A percentile compares a stretch with the other conserved stretches of the same genome.
Evolutionary conservation across 2,329 filamentous ascomycete species (phyloP).

Genomic region (Penicillium polonicum): DNA sequence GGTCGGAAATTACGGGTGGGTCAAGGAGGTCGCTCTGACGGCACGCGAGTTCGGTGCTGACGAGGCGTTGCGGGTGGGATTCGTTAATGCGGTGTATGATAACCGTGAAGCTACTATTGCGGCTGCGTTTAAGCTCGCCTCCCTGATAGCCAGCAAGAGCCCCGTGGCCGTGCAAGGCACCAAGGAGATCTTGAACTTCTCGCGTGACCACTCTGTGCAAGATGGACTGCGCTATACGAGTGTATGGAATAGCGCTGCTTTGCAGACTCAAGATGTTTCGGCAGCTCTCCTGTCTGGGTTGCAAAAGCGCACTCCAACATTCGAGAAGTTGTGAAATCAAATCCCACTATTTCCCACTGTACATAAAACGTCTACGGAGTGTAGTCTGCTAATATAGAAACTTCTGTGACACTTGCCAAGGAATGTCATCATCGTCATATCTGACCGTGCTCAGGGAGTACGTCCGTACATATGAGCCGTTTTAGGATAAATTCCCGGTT

Average conservation of each 20-base stretch:
- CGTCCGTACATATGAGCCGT: neutral
- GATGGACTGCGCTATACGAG: constrained; percentile 81
- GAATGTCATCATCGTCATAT: neutral
- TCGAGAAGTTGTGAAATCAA: constrained; percentile 69
- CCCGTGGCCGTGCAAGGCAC: constrained; percentile 85
- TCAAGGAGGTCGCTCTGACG: constrained; percentile 50
- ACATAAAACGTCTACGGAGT: neutral
- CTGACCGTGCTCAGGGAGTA: neutral
- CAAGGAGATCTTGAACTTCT: constrained; percentile 82
- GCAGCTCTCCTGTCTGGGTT: constrained; percentile 73
- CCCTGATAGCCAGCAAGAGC: constrained; percentile 72
- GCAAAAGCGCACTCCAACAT: constrained; percentile 74
- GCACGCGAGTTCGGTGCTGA: constrained; percentile 46
- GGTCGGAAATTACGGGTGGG: constrained; percentile 47
- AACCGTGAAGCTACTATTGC: constrained; percentile 62
- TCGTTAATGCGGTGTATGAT: constrained; percentile 43
- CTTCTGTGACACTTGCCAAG: neutral
- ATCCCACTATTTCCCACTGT: neutral
- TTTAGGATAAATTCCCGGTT: neutral
- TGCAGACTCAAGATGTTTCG: constrained; percentile 77
- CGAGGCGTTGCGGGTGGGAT: constrained; percentile 46
- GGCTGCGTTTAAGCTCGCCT: constrained; percentile 63
- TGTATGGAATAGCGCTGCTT: constrained; percentile 80
- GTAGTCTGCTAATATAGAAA: neutral
- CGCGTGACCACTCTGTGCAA: constrained; percentile 71